Evolutionary conservation across 306 rosid genomes (phyloP).

Genomic region (Prunus padus): DNA sequence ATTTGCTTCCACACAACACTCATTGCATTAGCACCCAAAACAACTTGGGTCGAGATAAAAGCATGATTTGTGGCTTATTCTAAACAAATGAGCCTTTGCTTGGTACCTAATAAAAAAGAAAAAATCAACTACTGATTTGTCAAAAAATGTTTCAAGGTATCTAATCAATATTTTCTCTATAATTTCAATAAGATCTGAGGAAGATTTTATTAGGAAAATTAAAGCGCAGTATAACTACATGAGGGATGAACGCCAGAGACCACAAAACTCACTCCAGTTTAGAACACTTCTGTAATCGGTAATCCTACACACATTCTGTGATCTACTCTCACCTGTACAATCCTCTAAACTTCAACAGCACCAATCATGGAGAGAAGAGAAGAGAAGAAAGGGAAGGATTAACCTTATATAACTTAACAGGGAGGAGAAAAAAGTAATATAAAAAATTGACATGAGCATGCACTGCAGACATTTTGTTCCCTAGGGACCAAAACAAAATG

Average conservation of each 20-base stretch:
- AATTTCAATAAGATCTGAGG: conserved; percentile 15
- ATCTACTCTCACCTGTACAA: conserved; percentile 61
- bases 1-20: too few species aligned
- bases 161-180: too few species aligned
- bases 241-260: background rate
- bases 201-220: conserved; percentile 34
- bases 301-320: conserved; percentile 41
- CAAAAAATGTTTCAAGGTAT: too few species aligned
- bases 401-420: conserved; percentile 21
- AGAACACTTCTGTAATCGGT: conserved; percentile 29
- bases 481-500: conserved; percentile 23
- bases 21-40: too few species aligned
- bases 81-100: too few species aligned
- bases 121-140: too few species aligned
- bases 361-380: conserved; percentile 31
- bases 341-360: conserved; percentile 42
- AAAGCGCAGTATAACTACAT: conserved; percentile 2
- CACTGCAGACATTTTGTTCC: conserved; percentile 34
- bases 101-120: too few species aligned
- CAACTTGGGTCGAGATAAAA: too few species aligned
- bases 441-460: conserved; percentile 20
- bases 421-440: background rate
- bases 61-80: too few species aligned
- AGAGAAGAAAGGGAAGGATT: background rate
- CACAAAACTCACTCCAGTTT: conserved; percentile 36